Conservation (phyloP, 2,329 filamentous ascomycete species). For the Aspergillus fumigatiaffinis region DNA sequence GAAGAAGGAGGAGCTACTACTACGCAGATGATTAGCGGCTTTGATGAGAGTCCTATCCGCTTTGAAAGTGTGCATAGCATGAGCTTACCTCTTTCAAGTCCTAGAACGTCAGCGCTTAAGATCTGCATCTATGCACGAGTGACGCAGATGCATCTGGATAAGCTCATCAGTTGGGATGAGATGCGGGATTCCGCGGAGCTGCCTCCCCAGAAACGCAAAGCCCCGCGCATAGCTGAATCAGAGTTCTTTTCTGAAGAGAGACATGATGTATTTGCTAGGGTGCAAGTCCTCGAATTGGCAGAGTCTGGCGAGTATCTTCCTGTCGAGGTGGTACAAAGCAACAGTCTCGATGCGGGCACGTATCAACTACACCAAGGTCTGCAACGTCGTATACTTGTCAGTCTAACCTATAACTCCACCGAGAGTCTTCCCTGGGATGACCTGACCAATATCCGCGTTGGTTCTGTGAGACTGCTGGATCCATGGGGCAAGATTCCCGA, state of each 20-base stretch:
- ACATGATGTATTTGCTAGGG: conserved; percentile 82
- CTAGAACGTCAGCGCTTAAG: conserved; percentile 70
- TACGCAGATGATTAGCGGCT: conserved; percentile 88
- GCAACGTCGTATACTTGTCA: conserved; percentile 81
- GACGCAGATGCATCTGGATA: conserved; percentile 91
- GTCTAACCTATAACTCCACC: conserved; percentile 85
- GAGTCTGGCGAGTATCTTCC: conserved; percentile 88
- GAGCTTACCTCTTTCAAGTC: conserved; percentile 79
- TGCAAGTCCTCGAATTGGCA: conserved; percentile 87
- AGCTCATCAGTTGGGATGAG: conserved; percentile 96
- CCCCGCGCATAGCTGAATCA: conserved; percentile 75
- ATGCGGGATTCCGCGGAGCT: conserved; percentile 72
- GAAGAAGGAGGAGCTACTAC: conserved; percentile 90
- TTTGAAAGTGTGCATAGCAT: conserved; percentile 99
- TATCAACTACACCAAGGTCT: conserved; percentile 95
- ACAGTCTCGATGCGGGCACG: conserved; percentile 77
- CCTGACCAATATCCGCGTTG: conserved; percentile 70
- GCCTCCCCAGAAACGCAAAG: conserved; percentile 54
- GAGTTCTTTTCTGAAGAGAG: conserved; percentile 93
- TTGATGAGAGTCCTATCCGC: conserved; percentile 85
- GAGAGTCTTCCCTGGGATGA: conserved; percentile 86
- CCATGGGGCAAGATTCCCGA: conserved; percentile 80
- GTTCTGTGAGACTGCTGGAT: conserved; percentile 78
- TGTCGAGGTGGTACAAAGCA: conserved; percentile 86
- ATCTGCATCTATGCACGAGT: conserved; percentile 90